Evolutionary conservation across 495 filamentous ascomycete genomes (phyloP).

Genomic region (Podospora pseudopauciseta): DNA sequence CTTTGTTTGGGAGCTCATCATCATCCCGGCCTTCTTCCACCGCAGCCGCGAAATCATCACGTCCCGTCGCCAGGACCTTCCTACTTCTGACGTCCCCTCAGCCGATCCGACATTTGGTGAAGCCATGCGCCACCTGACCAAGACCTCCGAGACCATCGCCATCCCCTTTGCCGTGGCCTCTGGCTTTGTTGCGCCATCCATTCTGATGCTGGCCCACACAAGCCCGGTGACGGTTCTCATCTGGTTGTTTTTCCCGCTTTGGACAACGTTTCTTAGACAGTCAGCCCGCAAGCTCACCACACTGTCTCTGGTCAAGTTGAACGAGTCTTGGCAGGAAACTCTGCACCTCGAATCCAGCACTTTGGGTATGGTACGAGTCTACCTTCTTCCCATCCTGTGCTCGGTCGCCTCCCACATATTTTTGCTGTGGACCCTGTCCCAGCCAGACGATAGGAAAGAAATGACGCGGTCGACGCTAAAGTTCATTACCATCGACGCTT

Average conservation of each 20-base stretch:
- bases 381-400: constrained; percentile 34
- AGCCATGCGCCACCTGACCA: constrained; percentile 33
- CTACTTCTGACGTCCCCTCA: constrained; percentile 2
- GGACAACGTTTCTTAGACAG: constrained; percentile 34
- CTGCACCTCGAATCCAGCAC: constrained; percentile 36
- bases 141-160: constrained; percentile 34
- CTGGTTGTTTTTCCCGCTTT: constrained; percentile 44
- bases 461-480: constrained; percentile 39
- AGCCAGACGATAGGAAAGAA: constrained; percentile 35
- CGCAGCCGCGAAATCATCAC: constrained; percentile 28
- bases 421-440: constrained; percentile 31
- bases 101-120: constrained; percentile 29
- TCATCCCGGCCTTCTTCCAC: constrained; percentile 41
- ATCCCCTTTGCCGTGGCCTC: constrained; percentile 39
- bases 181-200: constrained; percentile 36
- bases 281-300: constrained; percentile 23
- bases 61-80: constrained; percentile 18
- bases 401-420: constrained; percentile 33
- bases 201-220: constrained; percentile 72
- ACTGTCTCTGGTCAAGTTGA: background rate
- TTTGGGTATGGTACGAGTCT: constrained; percentile 27
- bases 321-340: constrained; percentile 17
- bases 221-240: constrained; percentile 63
- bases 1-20: constrained; percentile 41
- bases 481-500: constrained; percentile 36